Conservation (phyloP, 2,329 filamentous ascomycete genomes). For the Colletotrichum salicis region DNA sequence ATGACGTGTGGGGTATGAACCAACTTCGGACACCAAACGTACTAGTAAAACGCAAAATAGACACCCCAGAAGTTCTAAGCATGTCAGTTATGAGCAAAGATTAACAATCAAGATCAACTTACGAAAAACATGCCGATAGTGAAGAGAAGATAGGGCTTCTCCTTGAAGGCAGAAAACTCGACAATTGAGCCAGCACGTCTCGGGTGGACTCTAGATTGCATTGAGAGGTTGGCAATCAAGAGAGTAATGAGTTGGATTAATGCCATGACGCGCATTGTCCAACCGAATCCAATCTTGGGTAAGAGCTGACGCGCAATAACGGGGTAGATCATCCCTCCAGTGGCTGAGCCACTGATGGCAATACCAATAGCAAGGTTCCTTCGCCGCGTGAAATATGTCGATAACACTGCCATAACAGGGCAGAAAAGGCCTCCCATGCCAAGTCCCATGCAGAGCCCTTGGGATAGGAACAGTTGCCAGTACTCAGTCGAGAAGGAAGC, state of each 20-base stretch:
- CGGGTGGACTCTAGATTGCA: constrained; percentile 53
- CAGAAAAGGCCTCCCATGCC: constrained; percentile 67
- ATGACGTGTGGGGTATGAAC: too few relatives aligned
- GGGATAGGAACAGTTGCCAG: constrained; percentile 60
- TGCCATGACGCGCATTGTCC: constrained; percentile 61
- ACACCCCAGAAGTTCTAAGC: constrained; percentile 50
- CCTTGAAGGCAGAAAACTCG: constrained; percentile 35
- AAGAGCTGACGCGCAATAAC: constrained; percentile 46
- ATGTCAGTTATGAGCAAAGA: too few relatives aligned
- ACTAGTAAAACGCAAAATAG: constrained; percentile 62
- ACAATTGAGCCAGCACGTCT: constrained; percentile 41
- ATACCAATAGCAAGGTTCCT: constrained; percentile 68
- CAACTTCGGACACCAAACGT: too few relatives aligned
- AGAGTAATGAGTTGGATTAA: constrained; percentile 54
- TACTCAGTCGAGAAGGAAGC: constrained; percentile 54
- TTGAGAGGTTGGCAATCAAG: constrained; percentile 47
- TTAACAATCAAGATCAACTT: too few relatives aligned
- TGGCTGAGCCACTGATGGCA: constrained; percentile 65
- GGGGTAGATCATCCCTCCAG: constrained; percentile 65
- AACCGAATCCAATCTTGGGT: constrained; percentile 62
- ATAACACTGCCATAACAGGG: constrained; percentile 67
- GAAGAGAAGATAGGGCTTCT: constrained; percentile 43
- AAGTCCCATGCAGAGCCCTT: constrained; percentile 59
- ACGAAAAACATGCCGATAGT: constrained; percentile 48
- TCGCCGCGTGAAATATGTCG: constrained; percentile 67